Conservation (phyloP, 1,139 yeast genomes). For the Yamadazyma mexicana region DNA sequence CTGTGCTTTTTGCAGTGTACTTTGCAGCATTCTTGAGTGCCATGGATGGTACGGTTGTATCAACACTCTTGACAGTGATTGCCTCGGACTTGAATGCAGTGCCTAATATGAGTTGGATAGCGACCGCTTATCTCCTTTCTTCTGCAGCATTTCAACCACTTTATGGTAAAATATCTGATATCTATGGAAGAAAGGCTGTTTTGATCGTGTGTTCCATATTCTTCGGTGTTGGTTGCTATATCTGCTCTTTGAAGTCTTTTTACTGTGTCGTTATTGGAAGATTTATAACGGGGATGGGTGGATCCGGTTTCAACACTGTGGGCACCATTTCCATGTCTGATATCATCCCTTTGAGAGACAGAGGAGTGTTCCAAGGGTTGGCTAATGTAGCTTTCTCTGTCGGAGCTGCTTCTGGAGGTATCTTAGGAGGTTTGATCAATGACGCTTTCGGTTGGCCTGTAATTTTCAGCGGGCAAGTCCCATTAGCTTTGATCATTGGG, state of each 20-base stretch:
- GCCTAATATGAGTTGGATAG: constrained; percentile 47
- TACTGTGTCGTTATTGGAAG: constrained; percentile 57
- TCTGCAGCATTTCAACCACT: constrained; percentile 61
- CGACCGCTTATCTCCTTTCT: constrained; percentile 43
- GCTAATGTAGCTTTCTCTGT: constrained; percentile 49
- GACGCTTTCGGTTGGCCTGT: constrained; percentile 80
- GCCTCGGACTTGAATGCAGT: constrained; percentile 46
- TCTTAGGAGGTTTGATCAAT: constrained; percentile 66
- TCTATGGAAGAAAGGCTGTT: constrained; percentile 68
- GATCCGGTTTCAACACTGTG: constrained; percentile 52
- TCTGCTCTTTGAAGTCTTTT: constrained; percentile 42
- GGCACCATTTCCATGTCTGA: constrained; percentile 56
- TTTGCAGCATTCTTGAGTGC: constrained; percentile 46
- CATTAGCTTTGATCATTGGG: constrained; percentile 58
- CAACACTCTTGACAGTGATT: constrained; percentile 41
- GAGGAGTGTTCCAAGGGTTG: constrained; percentile 55
- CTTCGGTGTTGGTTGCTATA: constrained; percentile 41
- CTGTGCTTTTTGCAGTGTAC: constrained; percentile 36
- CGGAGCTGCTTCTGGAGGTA: constrained; percentile 59
- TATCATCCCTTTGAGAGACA: constrained; percentile 49
- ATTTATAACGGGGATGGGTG: constrained; percentile 58
- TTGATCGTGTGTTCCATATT: constrained; percentile 35
- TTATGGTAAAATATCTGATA: constrained; percentile 83
- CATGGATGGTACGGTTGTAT: constrained; percentile 45
- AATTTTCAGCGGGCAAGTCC: constrained; percentile 55